Evolutionary conservation across 2,329 filamentous ascomycete genomes (phyloP).

Genomic region (Pseudogymnoascus sp.): DNA sequence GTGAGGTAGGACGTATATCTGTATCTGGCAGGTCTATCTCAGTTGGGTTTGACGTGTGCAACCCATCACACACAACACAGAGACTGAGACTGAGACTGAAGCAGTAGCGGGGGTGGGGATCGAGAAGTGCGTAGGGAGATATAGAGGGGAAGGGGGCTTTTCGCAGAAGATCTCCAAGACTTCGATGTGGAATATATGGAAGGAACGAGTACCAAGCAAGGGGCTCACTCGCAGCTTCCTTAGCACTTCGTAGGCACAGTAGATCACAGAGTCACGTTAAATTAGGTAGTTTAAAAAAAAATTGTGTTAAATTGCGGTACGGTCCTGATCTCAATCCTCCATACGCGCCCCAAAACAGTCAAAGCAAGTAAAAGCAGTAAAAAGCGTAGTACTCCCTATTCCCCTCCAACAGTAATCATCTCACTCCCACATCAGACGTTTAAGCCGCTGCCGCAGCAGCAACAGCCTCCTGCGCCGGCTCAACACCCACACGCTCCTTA

Average conservation of each 20-base stretch:
- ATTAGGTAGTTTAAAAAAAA: background rate
- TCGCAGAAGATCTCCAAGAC: no score
- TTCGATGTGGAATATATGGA: no score
- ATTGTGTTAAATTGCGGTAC: constrained; percentile 2
- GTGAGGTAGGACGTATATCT: background rate
- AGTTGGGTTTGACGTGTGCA: background rate
- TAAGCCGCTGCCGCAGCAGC: constrained; percentile 16
- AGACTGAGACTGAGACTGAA: no score
- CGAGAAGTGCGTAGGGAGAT: no score
- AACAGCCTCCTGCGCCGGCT: constrained; percentile 23
- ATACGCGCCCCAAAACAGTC: background rate
- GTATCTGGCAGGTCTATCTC: background rate
- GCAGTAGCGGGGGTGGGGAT: background rate
- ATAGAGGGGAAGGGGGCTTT: no score
- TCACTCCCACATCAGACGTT: no score
- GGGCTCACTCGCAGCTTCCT: no score
- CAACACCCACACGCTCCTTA: constrained; percentile 89
- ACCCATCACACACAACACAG: background rate
- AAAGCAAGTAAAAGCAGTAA: background rate
- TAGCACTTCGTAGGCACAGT: background rate
- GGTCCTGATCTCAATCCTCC: background rate
- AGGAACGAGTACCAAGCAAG: no score
- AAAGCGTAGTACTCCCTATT: background rate
- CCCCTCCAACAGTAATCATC: background rate
- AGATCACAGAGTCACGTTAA: background rate